These are phyloP conservation scores for Hygrocybe punicea DNA, from an alignment of 768 basidiomycete species.

Conservation along the genomic window DNA sequence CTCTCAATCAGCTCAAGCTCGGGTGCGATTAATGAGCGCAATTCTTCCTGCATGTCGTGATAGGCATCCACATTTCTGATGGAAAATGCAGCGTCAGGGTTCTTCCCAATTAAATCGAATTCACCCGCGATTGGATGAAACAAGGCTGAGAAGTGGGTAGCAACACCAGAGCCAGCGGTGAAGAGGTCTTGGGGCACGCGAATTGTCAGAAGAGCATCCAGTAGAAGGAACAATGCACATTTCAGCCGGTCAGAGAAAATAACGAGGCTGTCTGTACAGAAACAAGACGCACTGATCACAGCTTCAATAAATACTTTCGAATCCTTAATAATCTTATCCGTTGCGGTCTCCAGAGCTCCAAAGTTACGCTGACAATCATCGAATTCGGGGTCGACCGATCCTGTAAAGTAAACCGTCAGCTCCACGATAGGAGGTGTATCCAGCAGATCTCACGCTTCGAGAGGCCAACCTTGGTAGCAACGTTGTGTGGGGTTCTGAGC, in stretches of 20 bases:
- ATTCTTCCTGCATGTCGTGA: slow-evolving; percentile 73
- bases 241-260: neutral
- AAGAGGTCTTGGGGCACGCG: slow-evolving; percentile 52
- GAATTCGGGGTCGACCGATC: slow-evolving; percentile 84
- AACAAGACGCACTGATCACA: slow-evolving; percentile 66
- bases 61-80: slow-evolving; percentile 74
- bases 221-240: too few relatives aligned
- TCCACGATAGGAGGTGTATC: too few relatives aligned
- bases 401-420: slow-evolving; percentile 38
- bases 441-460: slow-evolving; percentile 88
- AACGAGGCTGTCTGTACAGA: neutral
- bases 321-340: slow-evolving; percentile 91
- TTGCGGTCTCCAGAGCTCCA: slow-evolving; percentile 66
- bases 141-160: slow-evolving; percentile 57
- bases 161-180: slow-evolving; percentile 59
- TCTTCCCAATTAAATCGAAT: slow-evolving; percentile 71
- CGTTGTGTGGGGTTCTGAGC: slow-evolving; percentile 80
- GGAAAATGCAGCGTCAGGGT: slow-evolving; percentile 75
- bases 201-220: slow-evolving; percentile 1
- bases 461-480: slow-evolving; percentile 87
- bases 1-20: slow-evolving; percentile 94
- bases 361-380: slow-evolving; percentile 85
- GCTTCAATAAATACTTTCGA: slow-evolving; percentile 82
- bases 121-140: slow-evolving; percentile 71
- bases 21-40: slow-evolving; percentile 72